Percentiles rank a stretch among this genome's conserved stretches.
Conservation (phyloP, 2,329 filamentous ascomycete genomes). For the Aspergillaceae sp. region DNA sequence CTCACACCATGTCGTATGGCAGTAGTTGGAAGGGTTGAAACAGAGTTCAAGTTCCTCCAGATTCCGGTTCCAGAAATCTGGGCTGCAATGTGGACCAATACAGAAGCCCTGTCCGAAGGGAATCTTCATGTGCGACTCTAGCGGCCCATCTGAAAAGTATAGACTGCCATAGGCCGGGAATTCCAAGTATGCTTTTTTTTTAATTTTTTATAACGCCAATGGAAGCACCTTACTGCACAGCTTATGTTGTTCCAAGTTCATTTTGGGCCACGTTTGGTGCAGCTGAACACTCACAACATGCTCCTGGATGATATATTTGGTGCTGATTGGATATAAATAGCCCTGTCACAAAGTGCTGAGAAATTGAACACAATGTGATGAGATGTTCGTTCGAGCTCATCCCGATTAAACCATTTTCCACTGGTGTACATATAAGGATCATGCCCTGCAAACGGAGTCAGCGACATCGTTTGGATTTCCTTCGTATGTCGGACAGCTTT, state of each 20-base stretch:
- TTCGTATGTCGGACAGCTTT: too few relatives aligned
- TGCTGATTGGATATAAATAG: not conserved
- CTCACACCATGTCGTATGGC: not conserved
- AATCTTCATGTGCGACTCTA: constrained; percentile 13
- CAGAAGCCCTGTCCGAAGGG: constrained; percentile 23
- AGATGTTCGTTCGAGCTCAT: not conserved
- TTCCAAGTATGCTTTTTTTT: constrained; percentile 13
- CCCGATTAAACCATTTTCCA: not conserved
- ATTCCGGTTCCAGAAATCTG: constrained; percentile 11
- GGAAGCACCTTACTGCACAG: constrained; percentile 23
- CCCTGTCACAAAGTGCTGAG: not conserved
- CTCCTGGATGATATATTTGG: constrained; percentile 33
- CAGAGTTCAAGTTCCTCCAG: constrained; percentile 8
- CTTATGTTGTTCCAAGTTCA: constrained; percentile 27
- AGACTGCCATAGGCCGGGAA: constrained; percentile 35
- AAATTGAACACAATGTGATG: not conserved
- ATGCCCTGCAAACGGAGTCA: too few relatives aligned
- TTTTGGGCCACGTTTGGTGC: constrained; percentile 24
- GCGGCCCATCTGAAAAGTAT: constrained; percentile 23
- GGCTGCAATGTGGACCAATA: constrained; percentile 24
- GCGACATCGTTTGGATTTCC: too few relatives aligned
- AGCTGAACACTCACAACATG: constrained; percentile 26
- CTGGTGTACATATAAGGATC: not conserved
- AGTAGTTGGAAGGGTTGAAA: not conserved
- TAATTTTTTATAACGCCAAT: constrained; percentile 2